Percentiles rank a stretch among this genome's conserved stretches.
These are phyloP conservation scores for Trichosporon faecale DNA, from an alignment of 1,284 basidiomycete genomes.

Conservation along the genomic window DNA sequence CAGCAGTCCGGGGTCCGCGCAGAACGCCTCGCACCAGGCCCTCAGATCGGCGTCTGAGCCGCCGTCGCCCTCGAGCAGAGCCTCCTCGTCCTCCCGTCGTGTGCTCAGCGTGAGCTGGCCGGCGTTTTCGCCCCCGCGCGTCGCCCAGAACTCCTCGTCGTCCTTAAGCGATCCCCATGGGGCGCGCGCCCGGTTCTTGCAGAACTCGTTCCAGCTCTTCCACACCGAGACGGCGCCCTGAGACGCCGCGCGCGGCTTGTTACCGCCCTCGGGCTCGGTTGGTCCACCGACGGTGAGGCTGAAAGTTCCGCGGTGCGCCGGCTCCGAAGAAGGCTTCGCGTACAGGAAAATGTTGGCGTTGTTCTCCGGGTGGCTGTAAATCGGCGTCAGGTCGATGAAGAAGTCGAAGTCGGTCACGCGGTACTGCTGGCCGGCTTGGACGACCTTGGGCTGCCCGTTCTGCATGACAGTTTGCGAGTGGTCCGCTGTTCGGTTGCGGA, in stretches of 20 bases:
- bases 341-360: slow-evolving; percentile 33
- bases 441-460: slow-evolving; percentile 23
- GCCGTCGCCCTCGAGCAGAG: slow-evolving; percentile 15
- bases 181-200: slow-evolving; percentile 14
- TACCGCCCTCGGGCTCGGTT: background rate
- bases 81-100: slow-evolving; percentile 20
- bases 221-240: background rate
- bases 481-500: slow-evolving; percentile 30
- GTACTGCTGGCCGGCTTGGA: slow-evolving; percentile 32
- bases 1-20: slow-evolving; percentile 59
- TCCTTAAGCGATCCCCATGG: slow-evolving; percentile 17
- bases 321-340: slow-evolving; percentile 18
- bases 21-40: slow-evolving; percentile 70
- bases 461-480: slow-evolving; percentile 26
- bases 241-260: background rate
- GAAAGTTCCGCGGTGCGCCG: slow-evolving; percentile 25
- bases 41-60: slow-evolving; percentile 46
- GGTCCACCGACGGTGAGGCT: background rate
- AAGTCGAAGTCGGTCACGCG: slow-evolving; percentile 45
- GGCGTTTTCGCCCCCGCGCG: background rate
- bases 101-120: background rate
- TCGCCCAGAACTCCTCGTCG: slow-evolving; percentile 20
- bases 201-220: slow-evolving; percentile 14
- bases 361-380: slow-evolving; percentile 35
- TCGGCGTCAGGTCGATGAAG: slow-evolving; percentile 36